phyloP scores from a whole-genome alignment of 371 early-diverging fungal species.

The Coemansia sp. region DNA sequence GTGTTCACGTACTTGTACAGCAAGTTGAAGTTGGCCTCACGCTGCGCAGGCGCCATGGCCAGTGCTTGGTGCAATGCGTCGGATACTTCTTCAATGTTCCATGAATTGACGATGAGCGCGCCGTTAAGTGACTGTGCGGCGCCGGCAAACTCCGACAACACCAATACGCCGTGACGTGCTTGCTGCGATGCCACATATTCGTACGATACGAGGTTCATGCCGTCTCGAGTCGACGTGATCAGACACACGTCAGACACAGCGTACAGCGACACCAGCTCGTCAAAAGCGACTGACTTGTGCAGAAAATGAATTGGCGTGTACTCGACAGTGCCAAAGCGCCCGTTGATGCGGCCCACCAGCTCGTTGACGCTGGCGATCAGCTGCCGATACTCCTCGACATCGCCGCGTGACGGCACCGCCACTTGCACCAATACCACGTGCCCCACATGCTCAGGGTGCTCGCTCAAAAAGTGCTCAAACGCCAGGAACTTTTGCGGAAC shows the following conservation, averaged over 20 bases:
- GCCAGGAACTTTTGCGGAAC: slow-evolving; percentile 99
- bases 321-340: slow-evolving; percentile 88
- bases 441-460: slow-evolving; percentile 92
- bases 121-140: slow-evolving; percentile 97
- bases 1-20: slow-evolving; percentile 92
- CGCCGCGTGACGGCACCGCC: slow-evolving; percentile 94
- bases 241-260: slow-evolving; percentile 95
- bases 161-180: slow-evolving; percentile 89
- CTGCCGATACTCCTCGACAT: slow-evolving; percentile 97
- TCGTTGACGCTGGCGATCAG: slow-evolving; percentile 90
- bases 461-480: slow-evolving; percentile 86
- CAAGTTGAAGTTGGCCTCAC: slow-evolving; percentile 84
- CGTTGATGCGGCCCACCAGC: slow-evolving; percentile 96
- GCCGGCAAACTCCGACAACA: slow-evolving; percentile 99
- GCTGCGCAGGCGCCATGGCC: slow-evolving; percentile 80
- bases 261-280: slow-evolving; percentile 96
- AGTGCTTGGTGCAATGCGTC: slow-evolving; percentile 90
- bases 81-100: slow-evolving; percentile 96
- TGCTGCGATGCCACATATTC: slow-evolving; percentile 98
- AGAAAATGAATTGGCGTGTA: slow-evolving; percentile 97
- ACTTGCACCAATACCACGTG: slow-evolving; percentile 97
- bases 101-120: slow-evolving; percentile 96
- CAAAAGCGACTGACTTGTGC: slow-evolving; percentile 94
- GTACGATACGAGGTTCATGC: slow-evolving; percentile 99
- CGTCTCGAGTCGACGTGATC: slow-evolving; percentile 97